phyloP scores from a whole-genome alignment of 345 rosid species.

The Salix purpurea region DNA sequence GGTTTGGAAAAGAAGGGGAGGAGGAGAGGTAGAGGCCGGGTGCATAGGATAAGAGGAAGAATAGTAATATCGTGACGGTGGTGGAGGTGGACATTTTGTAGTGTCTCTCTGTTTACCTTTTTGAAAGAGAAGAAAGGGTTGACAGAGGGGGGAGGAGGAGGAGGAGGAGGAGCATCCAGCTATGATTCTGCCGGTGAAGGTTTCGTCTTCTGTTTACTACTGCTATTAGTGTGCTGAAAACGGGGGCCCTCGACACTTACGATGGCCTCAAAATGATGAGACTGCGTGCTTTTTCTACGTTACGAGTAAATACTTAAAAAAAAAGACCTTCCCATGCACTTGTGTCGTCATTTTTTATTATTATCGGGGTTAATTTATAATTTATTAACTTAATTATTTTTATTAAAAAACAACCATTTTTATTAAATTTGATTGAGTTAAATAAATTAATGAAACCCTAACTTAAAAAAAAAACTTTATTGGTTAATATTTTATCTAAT shows the following conservation, averaged over 20 bases:
- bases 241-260: not conserved
- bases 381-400: no score
- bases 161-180: constrained; percentile 55
- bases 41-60: constrained; percentile 20
- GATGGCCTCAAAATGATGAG: no score
- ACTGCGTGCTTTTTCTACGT: not conserved
- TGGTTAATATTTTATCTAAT: no score
- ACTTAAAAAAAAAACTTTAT: no score
- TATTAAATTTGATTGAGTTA: no score
- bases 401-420: no score
- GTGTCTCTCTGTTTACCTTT: not conserved
- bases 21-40: not conserved
- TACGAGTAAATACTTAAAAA: not conserved
- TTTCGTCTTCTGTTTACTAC: not conserved
- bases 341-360: no score
- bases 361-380: no score
- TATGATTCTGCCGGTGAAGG: constrained; percentile 56
- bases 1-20: constrained; percentile 18
- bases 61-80: constrained; percentile 24
- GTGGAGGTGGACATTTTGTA: constrained; percentile 39
- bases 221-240: not conserved
- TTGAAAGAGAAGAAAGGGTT: no score
- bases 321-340: no score
- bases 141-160: not conserved
- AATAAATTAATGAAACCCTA: no score